Base-by-base conservation (phyloP, 192 early-diverging fungal genomes). In the Backusella luteola region DNA sequence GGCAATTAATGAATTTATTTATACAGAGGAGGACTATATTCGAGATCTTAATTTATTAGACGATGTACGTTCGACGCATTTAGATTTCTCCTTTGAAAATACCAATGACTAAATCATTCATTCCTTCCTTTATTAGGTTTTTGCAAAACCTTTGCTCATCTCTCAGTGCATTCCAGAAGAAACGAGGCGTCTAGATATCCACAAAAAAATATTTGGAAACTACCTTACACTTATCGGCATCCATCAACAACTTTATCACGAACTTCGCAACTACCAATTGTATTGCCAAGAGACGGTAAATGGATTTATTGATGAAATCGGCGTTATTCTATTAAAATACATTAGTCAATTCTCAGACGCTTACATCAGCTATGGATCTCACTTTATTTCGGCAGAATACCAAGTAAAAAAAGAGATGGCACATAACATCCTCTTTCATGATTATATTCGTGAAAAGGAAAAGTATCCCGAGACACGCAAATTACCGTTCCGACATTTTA, bases 1-100 rank as follows among this genome's bases (percentile, higher is more conserved):
- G 83, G 93, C 97, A 14, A 98, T 99, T 70, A 92, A 92, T 82
- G 98, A 99, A 80, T 89, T 97, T 7, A 88, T 96, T 34, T 87
- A 91, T 67, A 99, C 98, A 0, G 98, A 99, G 83, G 87, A 88
- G 34, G 97, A 98, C 77, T 99, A 98, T 80, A 89, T 97, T 23
- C 86, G 90, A 26, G 97, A 99, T 86, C 87, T 99, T 34, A 86
- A 92, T 49, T 86, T 94, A 67, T 84, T 96, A n/a, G 90, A 95
- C 2, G 80, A 81, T 63, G 80, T 77, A 78, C 34, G 59, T 53
- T 26, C 12, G 1, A 56, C 7, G 9, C 23, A 14, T 59, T 23
- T 21, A 8, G 11, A 66, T 36, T 0, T 21, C 11, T n/a, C 7
- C 32, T 6, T 56, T 29, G 35, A 34, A 4, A 17, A 44, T 1